phyloP scores from a whole-genome alignment of 805 yeast species.

The Saccharomycopsis synnaedendra region DNA sequence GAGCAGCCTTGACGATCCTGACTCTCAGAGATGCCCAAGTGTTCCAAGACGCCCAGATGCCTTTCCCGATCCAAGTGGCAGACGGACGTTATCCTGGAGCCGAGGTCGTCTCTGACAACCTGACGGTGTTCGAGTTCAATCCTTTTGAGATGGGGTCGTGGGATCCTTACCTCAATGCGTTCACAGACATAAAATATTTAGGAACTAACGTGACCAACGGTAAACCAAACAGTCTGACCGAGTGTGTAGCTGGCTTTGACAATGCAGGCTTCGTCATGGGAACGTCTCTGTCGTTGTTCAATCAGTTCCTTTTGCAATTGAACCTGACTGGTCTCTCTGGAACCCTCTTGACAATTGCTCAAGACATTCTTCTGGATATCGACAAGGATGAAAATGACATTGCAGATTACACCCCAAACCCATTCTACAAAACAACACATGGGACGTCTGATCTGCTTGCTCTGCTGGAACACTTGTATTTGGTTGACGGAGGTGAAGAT shows the following conservation, averaged over 20 bases:
- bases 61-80: constrained; percentile 56
- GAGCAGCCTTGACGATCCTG: constrained; percentile 52
- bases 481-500: constrained; percentile 71
- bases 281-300: constrained; percentile 74
- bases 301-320: constrained; percentile 47
- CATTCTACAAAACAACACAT: constrained; percentile 38
- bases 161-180: constrained; percentile 65
- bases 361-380: constrained; percentile 34
- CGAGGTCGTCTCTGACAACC: constrained; percentile 42
- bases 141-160: constrained; percentile 79
- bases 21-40: constrained; percentile 49
- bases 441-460: constrained; percentile 29
- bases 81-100: constrained; percentile 60
- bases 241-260: constrained; percentile 62
- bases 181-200: constrained; percentile 54
- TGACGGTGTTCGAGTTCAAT: constrained; percentile 53
- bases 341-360: constrained; percentile 32
- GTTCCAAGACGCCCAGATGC: constrained; percentile 53
- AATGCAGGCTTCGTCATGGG: constrained; percentile 77
- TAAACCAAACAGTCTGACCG: constrained; percentile 22
- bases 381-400: constrained; percentile 48
- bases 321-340: constrained; percentile 43
- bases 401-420: constrained; percentile 65
- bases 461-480: constrained; percentile 31
- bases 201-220: constrained; percentile 63